phyloP scores from a whole-genome alignment of 148 eudicot species.

The Pouteria glomerata region DNA sequence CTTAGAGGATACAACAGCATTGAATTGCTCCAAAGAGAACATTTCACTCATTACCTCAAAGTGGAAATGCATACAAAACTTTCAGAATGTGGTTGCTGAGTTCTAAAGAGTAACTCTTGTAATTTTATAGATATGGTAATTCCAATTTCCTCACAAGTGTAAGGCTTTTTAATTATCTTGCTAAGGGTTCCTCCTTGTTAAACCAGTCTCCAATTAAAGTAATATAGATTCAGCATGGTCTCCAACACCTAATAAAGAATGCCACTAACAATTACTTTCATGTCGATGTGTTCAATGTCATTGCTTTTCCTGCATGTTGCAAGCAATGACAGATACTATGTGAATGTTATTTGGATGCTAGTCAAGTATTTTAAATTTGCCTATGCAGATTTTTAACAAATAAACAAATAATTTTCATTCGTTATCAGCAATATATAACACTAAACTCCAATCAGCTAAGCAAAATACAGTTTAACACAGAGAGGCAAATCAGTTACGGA shows the following conservation, averaged over 20 bases:
- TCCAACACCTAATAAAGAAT: no score
- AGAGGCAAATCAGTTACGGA: no score
- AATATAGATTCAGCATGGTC: background rate
- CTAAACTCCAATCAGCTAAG: no score
- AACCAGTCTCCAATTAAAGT: background rate
- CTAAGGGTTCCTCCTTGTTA: background rate
- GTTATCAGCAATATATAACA: no score
- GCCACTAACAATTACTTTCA: background rate
- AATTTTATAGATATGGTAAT: background rate
- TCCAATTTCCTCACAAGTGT: background rate
- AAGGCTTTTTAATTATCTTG: background rate
- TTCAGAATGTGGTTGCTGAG: background rate
- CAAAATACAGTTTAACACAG: no score
- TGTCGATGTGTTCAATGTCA: background rate
- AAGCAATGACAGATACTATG: background rate
- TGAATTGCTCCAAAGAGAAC: background rate
- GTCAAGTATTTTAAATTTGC: background rate
- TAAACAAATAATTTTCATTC: no score
- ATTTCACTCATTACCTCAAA: slow-evolving; percentile 10
- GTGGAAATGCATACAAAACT: background rate
- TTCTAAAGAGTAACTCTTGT: background rate
- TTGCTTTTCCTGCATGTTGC: background rate
- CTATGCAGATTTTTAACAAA: background rate
- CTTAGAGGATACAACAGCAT: background rate
- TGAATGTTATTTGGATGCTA: background rate